phyloP scores from a whole-genome alignment of 2,329 filamentous ascomycete genomes.

The Neofusicoccum laricinum region DNA sequence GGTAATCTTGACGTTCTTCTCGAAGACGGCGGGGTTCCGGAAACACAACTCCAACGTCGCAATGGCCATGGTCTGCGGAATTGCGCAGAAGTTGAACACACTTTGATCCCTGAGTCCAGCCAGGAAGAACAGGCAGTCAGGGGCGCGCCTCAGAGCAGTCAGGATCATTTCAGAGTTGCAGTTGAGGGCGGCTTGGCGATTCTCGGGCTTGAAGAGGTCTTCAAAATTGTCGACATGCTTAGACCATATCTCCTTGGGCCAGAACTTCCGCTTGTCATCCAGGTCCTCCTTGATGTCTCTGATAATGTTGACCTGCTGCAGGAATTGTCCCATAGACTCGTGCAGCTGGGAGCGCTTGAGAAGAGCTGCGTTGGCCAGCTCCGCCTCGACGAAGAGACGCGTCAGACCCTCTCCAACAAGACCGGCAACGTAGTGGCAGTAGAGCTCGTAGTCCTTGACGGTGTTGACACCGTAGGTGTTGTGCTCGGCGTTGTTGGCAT shows the following conservation, averaged over 20 bases:
- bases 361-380: conserved; percentile 82
- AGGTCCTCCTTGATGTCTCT: conserved; percentile 90
- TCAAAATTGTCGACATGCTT: conserved; percentile 89
- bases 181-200: conserved; percentile 73
- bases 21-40: conserved; percentile 82
- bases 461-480: conserved; percentile 78
- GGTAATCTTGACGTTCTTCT: conserved; percentile 91
- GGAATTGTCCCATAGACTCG: conserved; percentile 94
- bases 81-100: conserved; percentile 98
- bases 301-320: conserved; percentile 99
- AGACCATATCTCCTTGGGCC: conserved; percentile 94
- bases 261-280: conserved; percentile 85
- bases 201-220: conserved; percentile 80
- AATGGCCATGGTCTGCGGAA: conserved; percentile 96
- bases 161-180: conserved; percentile 94
- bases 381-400: conserved; percentile 80
- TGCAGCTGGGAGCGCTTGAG: conserved; percentile 75
- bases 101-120: conserved; percentile 92
- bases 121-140: conserved; percentile 97
- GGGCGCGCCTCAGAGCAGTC: conserved; percentile 78
- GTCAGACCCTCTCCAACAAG: conserved; percentile 95
- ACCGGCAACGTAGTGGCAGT: conserved; percentile 98
- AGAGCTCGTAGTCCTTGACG: conserved; percentile 86
- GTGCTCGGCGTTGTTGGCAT: conserved; percentile 77
- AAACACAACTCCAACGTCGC: conserved; percentile 90